These are phyloP conservation scores for Metschnikowia dekortorum DNA, from an alignment of 805 yeast genomes.

Conservation along the genomic window DNA sequence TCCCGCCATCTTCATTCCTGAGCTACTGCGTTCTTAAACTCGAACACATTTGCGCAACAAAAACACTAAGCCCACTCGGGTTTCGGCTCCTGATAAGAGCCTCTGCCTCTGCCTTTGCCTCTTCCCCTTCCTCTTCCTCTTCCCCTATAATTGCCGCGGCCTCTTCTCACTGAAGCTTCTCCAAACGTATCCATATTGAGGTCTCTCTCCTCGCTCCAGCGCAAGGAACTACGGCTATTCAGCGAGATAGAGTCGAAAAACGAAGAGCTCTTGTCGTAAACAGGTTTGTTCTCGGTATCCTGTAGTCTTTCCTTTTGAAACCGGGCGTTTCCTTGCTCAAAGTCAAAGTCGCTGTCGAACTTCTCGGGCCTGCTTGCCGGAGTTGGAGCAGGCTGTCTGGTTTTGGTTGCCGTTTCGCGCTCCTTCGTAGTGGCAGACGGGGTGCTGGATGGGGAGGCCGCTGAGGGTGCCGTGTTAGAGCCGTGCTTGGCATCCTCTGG, in stretches of 20 bases:
- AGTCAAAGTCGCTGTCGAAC: slow-evolving; percentile 63
- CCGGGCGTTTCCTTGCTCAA: slow-evolving; percentile 67
- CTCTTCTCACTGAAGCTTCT: slow-evolving; percentile 47
- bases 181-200: slow-evolving; percentile 85
- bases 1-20: neutral
- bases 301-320: slow-evolving; percentile 36
- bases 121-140: slow-evolving; percentile 35
- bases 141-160: slow-evolving; percentile 23
- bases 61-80: slow-evolving; percentile 17
- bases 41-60: neutral
- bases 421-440: no score
- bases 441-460: neutral
- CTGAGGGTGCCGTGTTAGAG: slow-evolving; percentile 4
- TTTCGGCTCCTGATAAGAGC: slow-evolving; percentile 29
- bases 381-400: slow-evolving; percentile 12
- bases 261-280: slow-evolving; percentile 75
- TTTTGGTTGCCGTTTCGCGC: neutral
- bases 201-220: slow-evolving; percentile 68
- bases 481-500: neutral
- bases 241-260: slow-evolving; percentile 84
- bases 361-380: slow-evolving; percentile 14
- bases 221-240: slow-evolving; percentile 42
- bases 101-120: slow-evolving; percentile 42
- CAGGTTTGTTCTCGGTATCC: slow-evolving; percentile 23
- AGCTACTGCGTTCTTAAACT: neutral